Evolutionary conservation across 306 rosid genomes (phyloP).

Genomic region (Castanea crenata): DNA sequence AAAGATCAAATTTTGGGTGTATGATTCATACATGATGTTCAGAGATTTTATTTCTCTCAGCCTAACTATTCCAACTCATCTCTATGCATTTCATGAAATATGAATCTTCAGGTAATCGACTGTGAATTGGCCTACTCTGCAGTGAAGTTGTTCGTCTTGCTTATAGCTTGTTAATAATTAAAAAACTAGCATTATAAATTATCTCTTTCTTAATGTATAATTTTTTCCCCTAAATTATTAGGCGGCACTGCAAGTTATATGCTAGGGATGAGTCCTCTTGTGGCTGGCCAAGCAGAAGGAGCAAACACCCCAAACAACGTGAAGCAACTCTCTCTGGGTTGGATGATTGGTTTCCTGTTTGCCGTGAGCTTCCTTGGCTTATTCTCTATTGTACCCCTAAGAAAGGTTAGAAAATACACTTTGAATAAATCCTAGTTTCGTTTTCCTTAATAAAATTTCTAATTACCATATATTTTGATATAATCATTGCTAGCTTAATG

Average conservation of each 20-base stretch:
- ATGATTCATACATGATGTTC: too few species aligned
- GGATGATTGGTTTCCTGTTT: conserved; percentile 78
- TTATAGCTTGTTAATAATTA: background rate
- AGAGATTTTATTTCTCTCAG: too few species aligned
- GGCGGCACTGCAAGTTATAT: conserved; percentile 83
- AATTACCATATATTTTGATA: background rate
- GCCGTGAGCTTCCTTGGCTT: conserved; percentile 72
- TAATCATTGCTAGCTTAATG: too few species aligned
- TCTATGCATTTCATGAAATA: too few species aligned
- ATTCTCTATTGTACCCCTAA: conserved; percentile 66
- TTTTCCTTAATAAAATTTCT: background rate
- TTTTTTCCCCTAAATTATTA: background rate
- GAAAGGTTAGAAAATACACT: conserved; percentile 46
- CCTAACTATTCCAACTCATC: too few species aligned
- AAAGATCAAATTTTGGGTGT: too few species aligned
- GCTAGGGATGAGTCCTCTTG: conserved; percentile 59
- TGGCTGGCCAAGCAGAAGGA: conserved; percentile 56
- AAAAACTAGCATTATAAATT: background rate
- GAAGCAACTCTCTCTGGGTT: conserved; percentile 50
- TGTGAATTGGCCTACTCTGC: too few species aligned
- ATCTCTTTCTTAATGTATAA: too few species aligned
- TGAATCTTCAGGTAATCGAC: too few species aligned
- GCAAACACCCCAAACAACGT: conserved; percentile 52
- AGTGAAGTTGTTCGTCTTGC: background rate
- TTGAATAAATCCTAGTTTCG: background rate